phyloP scores from a whole-genome alignment of 768 basidiomycete genomes.

The Leccinellum rugosiceps region DNA sequence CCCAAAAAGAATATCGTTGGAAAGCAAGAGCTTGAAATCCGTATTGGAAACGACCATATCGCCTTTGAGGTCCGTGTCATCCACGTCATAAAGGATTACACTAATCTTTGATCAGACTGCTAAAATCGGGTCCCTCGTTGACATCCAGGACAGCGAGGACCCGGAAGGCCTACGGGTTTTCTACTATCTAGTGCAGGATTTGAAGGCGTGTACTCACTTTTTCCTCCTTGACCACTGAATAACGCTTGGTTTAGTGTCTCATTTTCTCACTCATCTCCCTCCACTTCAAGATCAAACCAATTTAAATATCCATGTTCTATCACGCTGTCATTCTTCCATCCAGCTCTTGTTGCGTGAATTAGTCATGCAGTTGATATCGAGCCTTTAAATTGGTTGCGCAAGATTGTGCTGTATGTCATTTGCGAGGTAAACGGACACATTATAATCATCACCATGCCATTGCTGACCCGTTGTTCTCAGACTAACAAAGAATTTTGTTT shows the following conservation, averaged over 20 bases:
- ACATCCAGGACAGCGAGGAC: conserved; percentile 95
- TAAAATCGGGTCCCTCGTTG: conserved; percentile 95
- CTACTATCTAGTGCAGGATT: conserved; percentile 97
- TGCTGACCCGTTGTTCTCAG: no score
- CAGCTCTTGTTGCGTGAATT: no score
- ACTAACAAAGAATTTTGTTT: no score
- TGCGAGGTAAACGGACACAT: no score
- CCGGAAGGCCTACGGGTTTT: conserved; percentile 97
- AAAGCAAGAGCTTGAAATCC: conserved; percentile 96
- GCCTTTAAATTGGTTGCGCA: no score
- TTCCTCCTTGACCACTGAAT: not conserved
- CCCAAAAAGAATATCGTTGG: conserved; percentile 99
- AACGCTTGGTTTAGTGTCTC: conserved; percentile 64
- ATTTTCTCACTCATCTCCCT: conserved; percentile 98
- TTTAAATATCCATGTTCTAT: conserved; percentile 40
- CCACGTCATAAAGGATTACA: not conserved
- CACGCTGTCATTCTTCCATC: no score
- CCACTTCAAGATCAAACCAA: conserved; percentile 99
- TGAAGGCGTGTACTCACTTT: conserved; percentile 60
- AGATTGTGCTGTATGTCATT: no score
- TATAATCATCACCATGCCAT: no score
- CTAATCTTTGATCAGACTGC: conserved; percentile 63
- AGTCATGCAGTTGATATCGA: no score
- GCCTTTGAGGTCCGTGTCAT: conserved; percentile 80
- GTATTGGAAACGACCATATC: conserved; percentile 92